phyloP scores from a whole-genome alignment of 306 rosid genomes.

The Elaeagnus macrophylla region DNA sequence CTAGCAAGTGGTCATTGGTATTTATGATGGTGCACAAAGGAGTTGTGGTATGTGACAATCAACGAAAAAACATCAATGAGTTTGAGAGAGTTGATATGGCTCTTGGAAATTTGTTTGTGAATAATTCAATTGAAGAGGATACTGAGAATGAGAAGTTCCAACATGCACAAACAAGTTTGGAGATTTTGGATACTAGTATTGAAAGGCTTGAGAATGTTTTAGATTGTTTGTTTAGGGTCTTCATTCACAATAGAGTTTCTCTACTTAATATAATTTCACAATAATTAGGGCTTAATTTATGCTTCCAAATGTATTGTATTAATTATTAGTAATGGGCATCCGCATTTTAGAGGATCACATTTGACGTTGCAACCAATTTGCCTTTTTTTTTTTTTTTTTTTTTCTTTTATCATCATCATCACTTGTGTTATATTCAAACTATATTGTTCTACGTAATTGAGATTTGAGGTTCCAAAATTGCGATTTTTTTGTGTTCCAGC shows the following conservation, averaged over 20 bases:
- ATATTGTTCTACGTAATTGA: too few relatives aligned
- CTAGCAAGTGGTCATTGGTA: conserved; percentile 55
- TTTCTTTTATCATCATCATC: too few relatives aligned
- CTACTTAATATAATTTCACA: conserved; percentile 50
- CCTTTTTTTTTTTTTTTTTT: too few relatives aligned
- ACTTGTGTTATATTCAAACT: too few relatives aligned
- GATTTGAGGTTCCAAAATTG: too few relatives aligned
- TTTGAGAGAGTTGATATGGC: conserved; percentile 51
- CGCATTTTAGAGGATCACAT: conserved; percentile 18
- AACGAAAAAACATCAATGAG: conserved; percentile 33
- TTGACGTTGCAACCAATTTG: too few relatives aligned
- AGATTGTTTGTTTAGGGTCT: conserved; percentile 55
- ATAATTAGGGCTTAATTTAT: not conserved
- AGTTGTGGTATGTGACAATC: conserved; percentile 8
- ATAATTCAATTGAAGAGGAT: conserved; percentile 16
- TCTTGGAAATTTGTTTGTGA: conserved; percentile 25
- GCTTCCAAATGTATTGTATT: not conserved
- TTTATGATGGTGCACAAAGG: conserved; percentile 46
- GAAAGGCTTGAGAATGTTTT: conserved; percentile 46
- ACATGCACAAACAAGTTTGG: conserved; percentile 33
- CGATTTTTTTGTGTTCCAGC: too few relatives aligned
- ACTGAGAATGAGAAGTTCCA: conserved; percentile 34
- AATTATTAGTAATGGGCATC: not conserved
- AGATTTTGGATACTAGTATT: conserved; percentile 33
- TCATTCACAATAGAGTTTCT: conserved; percentile 56